A percentile compares a stretch with the other conserved stretches of the same genome.
phyloP scores from a whole-genome alignment of 2,329 filamentous ascomycete genomes.

The Alternaria ethzedia region DNA sequence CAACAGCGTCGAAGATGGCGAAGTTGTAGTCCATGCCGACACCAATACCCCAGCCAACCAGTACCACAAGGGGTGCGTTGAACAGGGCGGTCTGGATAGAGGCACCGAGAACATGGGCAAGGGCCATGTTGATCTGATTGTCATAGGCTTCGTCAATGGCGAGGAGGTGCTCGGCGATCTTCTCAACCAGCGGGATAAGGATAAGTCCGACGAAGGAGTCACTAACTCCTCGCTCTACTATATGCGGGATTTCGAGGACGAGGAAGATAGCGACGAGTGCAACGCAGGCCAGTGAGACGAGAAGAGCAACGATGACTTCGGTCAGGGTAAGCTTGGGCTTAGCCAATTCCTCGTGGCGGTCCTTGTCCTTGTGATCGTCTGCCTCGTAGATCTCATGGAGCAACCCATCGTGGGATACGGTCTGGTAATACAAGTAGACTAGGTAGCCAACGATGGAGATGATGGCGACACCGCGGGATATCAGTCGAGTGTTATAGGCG shows the following conservation, averaged over 20 bases:
- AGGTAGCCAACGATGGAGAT: slow-evolving; percentile 73
- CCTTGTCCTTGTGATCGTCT: slow-evolving; percentile 72
- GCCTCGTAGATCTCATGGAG: slow-evolving; percentile 75
- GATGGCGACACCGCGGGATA: slow-evolving; percentile 74
- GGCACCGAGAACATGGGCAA: slow-evolving; percentile 84
- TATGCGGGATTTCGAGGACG: slow-evolving; percentile 72
- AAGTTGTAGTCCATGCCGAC: slow-evolving; percentile 78
- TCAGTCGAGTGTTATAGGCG: slow-evolving; percentile 61
- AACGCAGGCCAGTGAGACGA: slow-evolving; percentile 70
- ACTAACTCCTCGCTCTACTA: slow-evolving; percentile 59
- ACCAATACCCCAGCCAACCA: slow-evolving; percentile 80
- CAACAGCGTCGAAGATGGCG: slow-evolving; percentile 82
- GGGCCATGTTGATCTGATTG: slow-evolving; percentile 82
- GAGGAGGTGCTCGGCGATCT: slow-evolving; percentile 81
- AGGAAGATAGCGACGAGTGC: slow-evolving; percentile 76
- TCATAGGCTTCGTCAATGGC: slow-evolving; percentile 86
- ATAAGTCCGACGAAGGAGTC: slow-evolving; percentile 72
- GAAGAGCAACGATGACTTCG: slow-evolving; percentile 72
- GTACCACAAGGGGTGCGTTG: slow-evolving; percentile 81
- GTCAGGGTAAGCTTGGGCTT: slow-evolving; percentile 76
- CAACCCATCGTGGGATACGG: slow-evolving; percentile 77
- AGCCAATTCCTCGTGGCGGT: slow-evolving; percentile 64
- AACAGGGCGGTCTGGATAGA: slow-evolving; percentile 90
- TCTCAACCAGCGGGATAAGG: slow-evolving; percentile 81
- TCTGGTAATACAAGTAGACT: slow-evolving; percentile 71